A percentile compares a stretch with the other conserved stretches of the same genome.
Conservation (phyloP, 176 grass and related monocot genomes). For the Luzula sylvatica region DNA sequence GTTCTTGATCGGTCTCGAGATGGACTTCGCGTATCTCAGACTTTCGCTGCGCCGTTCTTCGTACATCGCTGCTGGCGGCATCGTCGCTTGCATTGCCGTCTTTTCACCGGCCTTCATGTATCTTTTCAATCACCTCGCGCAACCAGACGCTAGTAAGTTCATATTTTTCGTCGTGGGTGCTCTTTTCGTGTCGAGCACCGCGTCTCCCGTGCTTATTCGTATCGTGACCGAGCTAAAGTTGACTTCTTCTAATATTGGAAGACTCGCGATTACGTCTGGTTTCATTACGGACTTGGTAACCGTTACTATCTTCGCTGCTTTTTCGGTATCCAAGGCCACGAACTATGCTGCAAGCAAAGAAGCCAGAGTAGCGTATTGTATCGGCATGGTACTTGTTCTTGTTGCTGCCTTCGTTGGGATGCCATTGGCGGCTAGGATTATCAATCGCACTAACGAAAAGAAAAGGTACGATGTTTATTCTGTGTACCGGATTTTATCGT, state of each 20-base stretch:
- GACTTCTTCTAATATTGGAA: constrained; percentile 40
- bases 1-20: constrained; percentile 57
- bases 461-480: constrained; percentile 1
- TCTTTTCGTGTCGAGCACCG: constrained; percentile 39
- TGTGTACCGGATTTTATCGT: too few relatives aligned
- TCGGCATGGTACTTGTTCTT: neutral
- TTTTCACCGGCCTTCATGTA: neutral
- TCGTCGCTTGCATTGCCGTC: constrained; percentile 20
- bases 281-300: constrained; percentile 47
- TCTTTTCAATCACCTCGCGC: constrained; percentile 23
- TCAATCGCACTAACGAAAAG: constrained; percentile 2
- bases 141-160: neutral
- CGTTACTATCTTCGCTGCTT: neutral
- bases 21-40: constrained; percentile 47
- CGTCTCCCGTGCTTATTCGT: constrained; percentile 53
- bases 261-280: constrained; percentile 46
- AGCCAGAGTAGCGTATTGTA: too few relatives aligned
- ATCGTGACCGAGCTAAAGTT: constrained; percentile 69
- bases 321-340: neutral
- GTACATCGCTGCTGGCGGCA: constrained; percentile 17
- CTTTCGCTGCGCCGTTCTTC: constrained; percentile 32
- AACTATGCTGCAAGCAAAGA: neutral
- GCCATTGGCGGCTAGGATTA: constrained; percentile 4
- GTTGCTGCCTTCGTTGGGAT: neutral
- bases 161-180: constrained; percentile 27